These are phyloP conservation scores for Oropetium thomaeum DNA, from an alignment of 176 grass and related monocot species.

Conservation along the genomic window DNA sequence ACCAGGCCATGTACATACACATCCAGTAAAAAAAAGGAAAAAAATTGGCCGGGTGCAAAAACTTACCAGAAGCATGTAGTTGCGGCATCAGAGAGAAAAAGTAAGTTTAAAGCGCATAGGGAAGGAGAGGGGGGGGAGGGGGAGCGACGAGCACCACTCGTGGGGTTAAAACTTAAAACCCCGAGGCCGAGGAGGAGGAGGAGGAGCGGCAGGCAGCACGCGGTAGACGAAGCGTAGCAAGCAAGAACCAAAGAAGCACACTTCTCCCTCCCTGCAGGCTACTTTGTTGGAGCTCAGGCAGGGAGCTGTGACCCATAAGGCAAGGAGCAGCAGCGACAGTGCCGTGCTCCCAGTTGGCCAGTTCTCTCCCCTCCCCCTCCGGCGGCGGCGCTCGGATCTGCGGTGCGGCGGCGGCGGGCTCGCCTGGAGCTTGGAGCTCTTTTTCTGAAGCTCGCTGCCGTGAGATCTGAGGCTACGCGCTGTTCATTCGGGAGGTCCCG, in stretches of 20 bases:
- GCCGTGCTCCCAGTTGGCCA: not conserved
- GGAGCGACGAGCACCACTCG: slow-evolving; percentile 21
- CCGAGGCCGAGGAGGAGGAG: slow-evolving; percentile 35
- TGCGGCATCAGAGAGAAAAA: slow-evolving; percentile 1
- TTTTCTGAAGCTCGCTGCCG: not conserved
- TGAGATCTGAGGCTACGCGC: slow-evolving; percentile 25
- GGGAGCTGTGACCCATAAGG: not conserved
- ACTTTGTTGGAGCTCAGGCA: not conserved
- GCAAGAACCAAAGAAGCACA: slow-evolving; percentile 9
- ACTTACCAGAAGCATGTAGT: slow-evolving; percentile 38
- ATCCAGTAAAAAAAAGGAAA: not conserved
- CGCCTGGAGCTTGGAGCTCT: not conserved
- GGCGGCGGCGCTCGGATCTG: slow-evolving; percentile 36
- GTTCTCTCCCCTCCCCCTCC: not conserved
- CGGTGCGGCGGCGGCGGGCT: not conserved
- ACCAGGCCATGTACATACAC: not conserved
- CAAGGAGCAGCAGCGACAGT: not conserved
- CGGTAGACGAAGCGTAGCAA: slow-evolving; percentile 12
- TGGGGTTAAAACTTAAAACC: slow-evolving; percentile 65
- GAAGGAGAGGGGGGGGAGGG: not conserved
- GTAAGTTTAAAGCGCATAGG: slow-evolving; percentile 6
- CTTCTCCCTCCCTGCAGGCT: not conserved
- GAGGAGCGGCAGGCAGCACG: slow-evolving; percentile 28
- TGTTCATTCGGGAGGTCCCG: not conserved
- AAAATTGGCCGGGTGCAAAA: slow-evolving; percentile 22